Base-by-base conservation (phyloP, 805 yeast genomes). In the Zygosaccharomyces lentus region DNA sequence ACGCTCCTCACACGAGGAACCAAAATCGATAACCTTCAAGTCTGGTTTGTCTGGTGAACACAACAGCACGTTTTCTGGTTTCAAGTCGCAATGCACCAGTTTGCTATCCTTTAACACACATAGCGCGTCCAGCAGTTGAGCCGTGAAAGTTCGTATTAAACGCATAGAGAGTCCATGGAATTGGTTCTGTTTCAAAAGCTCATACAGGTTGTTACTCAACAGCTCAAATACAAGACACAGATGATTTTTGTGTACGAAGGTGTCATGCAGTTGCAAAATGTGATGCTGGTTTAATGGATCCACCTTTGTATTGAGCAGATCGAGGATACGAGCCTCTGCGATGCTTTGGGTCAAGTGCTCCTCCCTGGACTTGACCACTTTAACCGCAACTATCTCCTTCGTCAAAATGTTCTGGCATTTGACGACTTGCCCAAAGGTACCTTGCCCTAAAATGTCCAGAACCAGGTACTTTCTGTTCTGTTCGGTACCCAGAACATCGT, bases 371-470 rank as follows among this genome's bases (percentile, higher is more conserved):
- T 91, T 93, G 48, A 93, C 87, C 36, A 93, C 95, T 67, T 93
- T 93, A 30, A 93, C 95, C 1, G 99, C 99, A 21, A 90, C 87
- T 16, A 91, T 78, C 51, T 87, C 91, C 61, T 88, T 93, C 37
- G 89, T 86, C 32, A 76, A 64, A 59, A 84, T 70, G 59, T 78
- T 78, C 50, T 68, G 71, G 68, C 98, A 91, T 68, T 93, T 93
- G 23, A 90, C 98, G 41, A 93, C 99, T 68, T 93, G 99, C 8
- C 99, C 99, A 73, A 93, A 93, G 1, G 99, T 90, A 6, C 99
- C 99, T 53, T 90, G 91, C 0, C 99, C 99, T 34, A 93, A 68
- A 12, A 93, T 74, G 65, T 91, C 98, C 47, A 93, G 70, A 4
- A 93, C 96, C 58, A 93, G 74, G 62, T 90, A 91, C 61, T 87